phyloP scores from a whole-genome alignment of 2,329 filamentous ascomycete species.

The Cordyceps cateniannulata region DNA sequence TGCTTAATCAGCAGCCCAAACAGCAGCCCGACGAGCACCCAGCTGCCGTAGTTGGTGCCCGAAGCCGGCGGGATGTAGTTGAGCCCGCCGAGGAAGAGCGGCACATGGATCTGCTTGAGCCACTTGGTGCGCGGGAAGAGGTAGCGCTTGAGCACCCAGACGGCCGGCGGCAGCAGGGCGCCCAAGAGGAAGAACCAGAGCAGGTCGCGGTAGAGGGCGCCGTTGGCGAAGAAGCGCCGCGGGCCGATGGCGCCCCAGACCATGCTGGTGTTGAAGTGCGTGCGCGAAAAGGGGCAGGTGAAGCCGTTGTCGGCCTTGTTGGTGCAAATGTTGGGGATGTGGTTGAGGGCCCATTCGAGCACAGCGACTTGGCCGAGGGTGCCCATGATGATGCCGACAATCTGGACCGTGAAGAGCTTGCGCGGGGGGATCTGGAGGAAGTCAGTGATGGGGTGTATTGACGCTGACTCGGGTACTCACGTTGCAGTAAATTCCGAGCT shows the following conservation, averaged over 20 bases:
- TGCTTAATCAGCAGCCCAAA: constrained; percentile 23
- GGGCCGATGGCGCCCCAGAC: constrained; percentile 54
- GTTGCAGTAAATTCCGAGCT: constrained; percentile 36
- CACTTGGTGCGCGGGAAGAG: constrained; percentile 20
- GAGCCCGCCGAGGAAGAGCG: constrained; percentile 24
- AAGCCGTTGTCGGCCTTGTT: constrained; percentile 39
- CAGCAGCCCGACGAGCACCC: constrained; percentile 24
- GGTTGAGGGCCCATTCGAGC: constrained; percentile 29
- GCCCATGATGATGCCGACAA: constrained; percentile 36
- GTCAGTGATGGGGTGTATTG: constrained; percentile 1
- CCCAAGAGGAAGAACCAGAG: constrained; percentile 51
- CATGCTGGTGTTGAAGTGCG: constrained; percentile 46
- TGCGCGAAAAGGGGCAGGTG: constrained; percentile 29
- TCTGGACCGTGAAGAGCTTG: constrained; percentile 36
- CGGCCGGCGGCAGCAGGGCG: constrained; percentile 37
- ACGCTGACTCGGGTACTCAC: constrained; percentile 14
- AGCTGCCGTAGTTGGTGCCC: constrained; percentile 27
- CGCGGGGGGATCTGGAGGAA: constrained; percentile 33
- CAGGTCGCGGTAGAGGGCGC: constrained; percentile 41
- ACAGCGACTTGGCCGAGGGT: constrained; percentile 38
- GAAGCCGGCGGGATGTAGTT: constrained; percentile 29
- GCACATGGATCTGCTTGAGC: constrained; percentile 25
- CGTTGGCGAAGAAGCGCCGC: constrained; percentile 44
- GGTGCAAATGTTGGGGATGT: constrained; percentile 45
- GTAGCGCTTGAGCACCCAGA: constrained; percentile 31